Evolutionary conservation across 495 filamentous ascomycete genomes (phyloP), one percentile per base, ranked within the genome.

Genomic region (Barbatosphaeria neglecta): DNA sequence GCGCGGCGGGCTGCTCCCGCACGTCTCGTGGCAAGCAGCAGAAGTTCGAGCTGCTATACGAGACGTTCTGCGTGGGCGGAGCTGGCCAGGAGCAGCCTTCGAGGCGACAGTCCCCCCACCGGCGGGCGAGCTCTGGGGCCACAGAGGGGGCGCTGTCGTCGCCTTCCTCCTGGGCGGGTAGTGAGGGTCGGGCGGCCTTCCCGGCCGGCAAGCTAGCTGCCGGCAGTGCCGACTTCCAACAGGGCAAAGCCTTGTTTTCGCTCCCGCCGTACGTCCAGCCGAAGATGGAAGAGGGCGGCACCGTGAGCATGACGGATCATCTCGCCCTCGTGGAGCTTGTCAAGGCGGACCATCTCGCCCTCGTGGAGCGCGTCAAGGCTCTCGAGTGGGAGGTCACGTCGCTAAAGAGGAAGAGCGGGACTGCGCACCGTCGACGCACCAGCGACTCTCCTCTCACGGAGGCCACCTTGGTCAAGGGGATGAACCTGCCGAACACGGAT

Each of bases 11-110:
- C 16, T 65, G 62, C 40, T 45, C 54, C 1, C 59, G 52, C 45
- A 58, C 61, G 4, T 65, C 62, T 22, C 62, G 59, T 37, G 62
- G 60, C 7, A 63, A 63, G 43, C 40, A 51, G 27, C 58, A 65
- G 49, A 62, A 65, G 37, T 65, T 60, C 55, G 51, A 51, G 11
- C 48, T 62, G n/a, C 44, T 65, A 4, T 43, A 41, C 22, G 50
- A 63, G 19, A 54, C 46, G 28, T 61, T 65, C 46, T 62, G 59
- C 15, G 54, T 57, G 8, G 41, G 62, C 35, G n/a, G n/a, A n/a
- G 41, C 50, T 1, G 19, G 31, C 37, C 37, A 19, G 19, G 20
- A 2, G 10, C 24, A 49, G 10, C 16, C 22, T 7, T 17, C 22
- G n/a, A 17, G 18, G 11, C 45, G 24, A 8, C 35, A 16, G 15